Evolutionary conservation across 202 grass and related monocot genomes (phyloP), one percentile per base, ranked within the genome.

Genomic region (Elaeis oleifera): DNA sequence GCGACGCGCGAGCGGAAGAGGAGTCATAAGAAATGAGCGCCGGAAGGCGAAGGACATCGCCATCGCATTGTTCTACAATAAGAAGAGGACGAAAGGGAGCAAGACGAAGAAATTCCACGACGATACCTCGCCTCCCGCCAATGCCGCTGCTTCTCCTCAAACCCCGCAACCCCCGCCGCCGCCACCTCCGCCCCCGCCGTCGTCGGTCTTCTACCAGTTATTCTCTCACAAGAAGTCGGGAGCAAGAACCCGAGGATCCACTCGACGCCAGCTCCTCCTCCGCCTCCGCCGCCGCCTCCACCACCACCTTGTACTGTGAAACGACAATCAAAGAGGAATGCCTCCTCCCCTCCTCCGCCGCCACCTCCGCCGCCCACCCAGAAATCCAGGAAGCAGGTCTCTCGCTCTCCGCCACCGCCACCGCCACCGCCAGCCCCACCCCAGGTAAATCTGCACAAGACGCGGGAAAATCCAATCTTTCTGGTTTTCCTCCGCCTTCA

Each of bases 21-120:
- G 56, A 89, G 74, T 74, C 86, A 84, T 39, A 90, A 92, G 79
- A 99, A 78, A 79, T 74, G 7, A 82, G 72, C 60, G 82, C 82
- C 19, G 77, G 84, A 17, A 80, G 94, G 82, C 88, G 13, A 97
- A 97, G 75, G 94, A 99, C 72, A 64, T 92, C 29, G 94, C 94
- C 16, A 89, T 92, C 58, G 77, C 94, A 50, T 65, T 75, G 9
- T 92, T 92, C 63, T 89, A 89, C 65, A 81, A 86, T 74, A 97
- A 89, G 88, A 92, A 90, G 68, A 85, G 74, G 74, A 89, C 85
- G 65, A 79, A 76, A 60, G 79, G 78, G 14, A 67, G 69, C 68
- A 92, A 82, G 57, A 92, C 80, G 69, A 82, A 70, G 36, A 77
- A 53, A 25, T 54, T 63, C 60, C 64, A 87, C 73, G 71, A 66